Percentiles rank a stretch among this genome's conserved stretches.
These are phyloP conservation scores for Spongiforma sp. DNA, from an alignment of 1,284 basidiomycete genomes.

Conservation along the genomic window DNA sequence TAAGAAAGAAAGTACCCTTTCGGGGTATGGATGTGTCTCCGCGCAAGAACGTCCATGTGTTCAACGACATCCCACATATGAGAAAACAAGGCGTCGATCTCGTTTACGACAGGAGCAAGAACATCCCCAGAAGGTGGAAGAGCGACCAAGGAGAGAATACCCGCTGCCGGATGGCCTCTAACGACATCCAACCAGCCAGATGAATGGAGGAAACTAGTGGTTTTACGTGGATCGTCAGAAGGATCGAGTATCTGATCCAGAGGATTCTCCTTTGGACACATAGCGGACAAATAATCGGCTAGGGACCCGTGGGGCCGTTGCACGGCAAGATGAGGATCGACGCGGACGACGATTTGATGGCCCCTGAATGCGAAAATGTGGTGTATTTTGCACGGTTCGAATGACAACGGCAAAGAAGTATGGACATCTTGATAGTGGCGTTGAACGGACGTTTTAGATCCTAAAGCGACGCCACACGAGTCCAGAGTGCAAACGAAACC, in stretches of 20 bases:
- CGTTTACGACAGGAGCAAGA: background rate
- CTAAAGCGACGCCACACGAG: background rate
- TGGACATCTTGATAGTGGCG: background rate
- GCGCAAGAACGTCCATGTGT: background rate
- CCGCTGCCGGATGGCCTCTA: background rate
- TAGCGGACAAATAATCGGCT: background rate
- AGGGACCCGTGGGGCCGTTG: background rate
- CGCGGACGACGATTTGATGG: background rate
- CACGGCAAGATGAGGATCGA: background rate
- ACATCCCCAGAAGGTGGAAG: background rate
- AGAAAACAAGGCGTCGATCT: background rate
- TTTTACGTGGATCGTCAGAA: background rate
- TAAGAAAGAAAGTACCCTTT: slow-evolving; percentile 6
- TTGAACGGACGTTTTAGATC: background rate
- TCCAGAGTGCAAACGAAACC: background rate
- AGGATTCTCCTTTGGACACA: background rate
- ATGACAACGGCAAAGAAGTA: background rate
- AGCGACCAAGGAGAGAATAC: background rate
- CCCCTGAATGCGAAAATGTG: background rate
- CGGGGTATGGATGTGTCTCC: slow-evolving; percentile 3
- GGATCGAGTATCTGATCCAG: background rate
- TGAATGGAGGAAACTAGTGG: background rate
- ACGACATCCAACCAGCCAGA: background rate
- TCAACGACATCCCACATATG: background rate
- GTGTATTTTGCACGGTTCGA: background rate